These are phyloP conservation scores for Lasiosphaeria ovina DNA, from an alignment of 495 filamentous ascomycete species.

Conservation along the genomic window DNA sequence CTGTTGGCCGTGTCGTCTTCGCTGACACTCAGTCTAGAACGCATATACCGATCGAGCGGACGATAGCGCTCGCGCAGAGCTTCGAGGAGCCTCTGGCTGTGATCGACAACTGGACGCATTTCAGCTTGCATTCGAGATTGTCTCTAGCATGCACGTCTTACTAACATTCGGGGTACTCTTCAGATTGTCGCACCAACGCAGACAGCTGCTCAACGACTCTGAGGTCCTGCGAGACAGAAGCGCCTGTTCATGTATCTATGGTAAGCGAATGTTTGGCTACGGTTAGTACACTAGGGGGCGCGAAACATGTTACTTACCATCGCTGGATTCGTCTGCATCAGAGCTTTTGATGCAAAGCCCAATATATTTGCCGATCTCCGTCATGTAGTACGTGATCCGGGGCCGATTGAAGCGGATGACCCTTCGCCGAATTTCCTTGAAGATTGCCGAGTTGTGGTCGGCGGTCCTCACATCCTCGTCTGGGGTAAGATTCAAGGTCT, in stretches of 20 bases:
- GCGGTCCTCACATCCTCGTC: not conserved
- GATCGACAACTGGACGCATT: not conserved
- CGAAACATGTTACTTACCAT: not conserved
- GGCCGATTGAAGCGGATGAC: slow-evolving; percentile 16
- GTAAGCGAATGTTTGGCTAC: not conserved
- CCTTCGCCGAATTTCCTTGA: not conserved
- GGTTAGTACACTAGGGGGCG: not conserved
- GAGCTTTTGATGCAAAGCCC: not conserved
- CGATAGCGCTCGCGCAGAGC: not conserved
- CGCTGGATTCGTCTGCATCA: not conserved
- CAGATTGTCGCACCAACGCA: not conserved
- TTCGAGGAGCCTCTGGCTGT: not conserved
- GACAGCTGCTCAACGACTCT: not conserved
- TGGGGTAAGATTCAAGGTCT: slow-evolving; percentile 1
- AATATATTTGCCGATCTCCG: not conserved
- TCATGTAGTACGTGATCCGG: slow-evolving; percentile 9
- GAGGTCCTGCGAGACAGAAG: not conserved
- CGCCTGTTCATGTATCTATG: not conserved
- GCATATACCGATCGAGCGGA: not conserved
- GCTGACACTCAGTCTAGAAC: not conserved
- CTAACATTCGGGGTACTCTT: not conserved
- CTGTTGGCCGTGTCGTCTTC: not conserved
- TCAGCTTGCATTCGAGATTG: not conserved
- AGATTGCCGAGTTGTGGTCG: not conserved
- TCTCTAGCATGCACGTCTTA: not conserved